phyloP scores from a whole-genome alignment of 2,329 filamentous ascomycete genomes.

The Lasiodiplodia citricola region DNA sequence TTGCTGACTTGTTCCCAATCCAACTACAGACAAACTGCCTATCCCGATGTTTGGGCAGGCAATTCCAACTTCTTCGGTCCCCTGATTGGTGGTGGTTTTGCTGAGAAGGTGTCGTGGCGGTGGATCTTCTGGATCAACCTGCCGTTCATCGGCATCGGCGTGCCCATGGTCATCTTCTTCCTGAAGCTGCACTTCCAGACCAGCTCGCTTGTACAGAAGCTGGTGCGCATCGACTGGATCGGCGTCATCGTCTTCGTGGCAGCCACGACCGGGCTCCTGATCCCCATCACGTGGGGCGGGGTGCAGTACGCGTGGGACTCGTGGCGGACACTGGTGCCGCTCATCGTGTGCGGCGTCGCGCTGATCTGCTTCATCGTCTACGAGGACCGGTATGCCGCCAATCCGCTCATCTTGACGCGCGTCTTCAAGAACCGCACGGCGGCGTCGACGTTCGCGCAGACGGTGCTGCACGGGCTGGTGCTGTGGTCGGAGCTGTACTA shows the following conservation, averaged over 20 bases:
- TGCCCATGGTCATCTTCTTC: slow-evolving; percentile 57
- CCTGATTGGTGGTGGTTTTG: slow-evolving; percentile 57
- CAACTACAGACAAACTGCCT: no score
- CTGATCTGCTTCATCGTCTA: slow-evolving; percentile 61
- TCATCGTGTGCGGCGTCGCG: slow-evolving; percentile 60
- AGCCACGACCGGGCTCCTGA: slow-evolving; percentile 63
- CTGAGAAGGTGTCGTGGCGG: slow-evolving; percentile 59
- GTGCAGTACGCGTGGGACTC: slow-evolving; percentile 69
- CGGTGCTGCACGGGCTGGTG: slow-evolving; percentile 63
- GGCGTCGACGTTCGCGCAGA: slow-evolving; percentile 57
- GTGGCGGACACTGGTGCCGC: slow-evolving; percentile 66
- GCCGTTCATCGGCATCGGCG: slow-evolving; percentile 59
- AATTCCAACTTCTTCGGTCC: slow-evolving; percentile 48
- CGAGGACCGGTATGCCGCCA: slow-evolving; percentile 56
- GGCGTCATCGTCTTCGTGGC: slow-evolving; percentile 67
- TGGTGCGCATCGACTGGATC: slow-evolving; percentile 65
- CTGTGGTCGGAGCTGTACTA: slow-evolving; percentile 49
- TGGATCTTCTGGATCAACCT: slow-evolving; percentile 72
- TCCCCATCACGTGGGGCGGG: slow-evolving; percentile 69
- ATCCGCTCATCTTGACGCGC: slow-evolving; percentile 56
- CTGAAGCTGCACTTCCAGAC: slow-evolving; percentile 58
- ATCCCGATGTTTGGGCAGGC: no score
- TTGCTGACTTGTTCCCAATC: no score
- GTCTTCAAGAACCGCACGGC: slow-evolving; percentile 58
- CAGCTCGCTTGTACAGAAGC: slow-evolving; percentile 54